Evolutionary conservation across 805 yeast species (phyloP).

Genomic region (Kuraishia molischiana): DNA sequence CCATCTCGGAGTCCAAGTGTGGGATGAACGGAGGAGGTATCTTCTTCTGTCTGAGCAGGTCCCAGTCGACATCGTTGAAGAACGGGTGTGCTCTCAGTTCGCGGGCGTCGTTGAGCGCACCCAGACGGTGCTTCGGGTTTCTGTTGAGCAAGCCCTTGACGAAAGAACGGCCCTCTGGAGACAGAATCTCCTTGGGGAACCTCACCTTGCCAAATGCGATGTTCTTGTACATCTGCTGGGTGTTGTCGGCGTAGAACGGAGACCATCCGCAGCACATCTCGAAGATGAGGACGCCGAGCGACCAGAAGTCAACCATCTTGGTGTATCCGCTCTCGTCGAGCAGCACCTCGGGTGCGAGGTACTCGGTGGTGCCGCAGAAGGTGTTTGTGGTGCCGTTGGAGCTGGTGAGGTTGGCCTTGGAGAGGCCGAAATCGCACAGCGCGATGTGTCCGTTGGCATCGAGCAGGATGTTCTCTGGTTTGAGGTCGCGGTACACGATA

Average conservation of each 20-base stretch:
- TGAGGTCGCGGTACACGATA: conserved; percentile 92
- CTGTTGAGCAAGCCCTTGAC: conserved; percentile 93
- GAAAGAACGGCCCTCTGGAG: conserved; percentile 88
- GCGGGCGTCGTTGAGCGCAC: conserved; percentile 85
- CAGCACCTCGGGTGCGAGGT: conserved; percentile 92
- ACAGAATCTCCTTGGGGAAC: conserved; percentile 91
- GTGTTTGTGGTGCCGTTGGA: conserved; percentile 90
- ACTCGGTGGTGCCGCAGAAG: conserved; percentile 97
- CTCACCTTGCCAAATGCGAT: conserved; percentile 97
- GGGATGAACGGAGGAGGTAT: conserved; percentile 97
- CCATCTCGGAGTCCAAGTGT: conserved; percentile 81
- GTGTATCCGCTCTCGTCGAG: conserved; percentile 95
- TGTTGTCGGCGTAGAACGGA: conserved; percentile 95
- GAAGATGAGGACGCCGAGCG: conserved; percentile 89
- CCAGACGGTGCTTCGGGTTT: conserved; percentile 91
- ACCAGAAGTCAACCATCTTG: conserved; percentile 99
- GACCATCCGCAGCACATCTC: conserved; percentile 99
- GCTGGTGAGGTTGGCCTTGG: conserved; percentile 75
- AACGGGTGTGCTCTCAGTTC: conserved; percentile 90
- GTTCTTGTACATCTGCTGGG: conserved; percentile 98
- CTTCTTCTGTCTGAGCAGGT: conserved; percentile 60
- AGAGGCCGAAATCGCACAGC: conserved; percentile 92
- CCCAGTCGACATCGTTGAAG: conserved; percentile 90
- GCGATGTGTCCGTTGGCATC: conserved; percentile 98
- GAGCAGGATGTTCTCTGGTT: conserved; percentile 90